These are phyloP conservation scores for Myriosclerotinia curreyana DNA, from an alignment of 2,329 filamentous ascomycete species.

Conservation along the genomic window DNA sequence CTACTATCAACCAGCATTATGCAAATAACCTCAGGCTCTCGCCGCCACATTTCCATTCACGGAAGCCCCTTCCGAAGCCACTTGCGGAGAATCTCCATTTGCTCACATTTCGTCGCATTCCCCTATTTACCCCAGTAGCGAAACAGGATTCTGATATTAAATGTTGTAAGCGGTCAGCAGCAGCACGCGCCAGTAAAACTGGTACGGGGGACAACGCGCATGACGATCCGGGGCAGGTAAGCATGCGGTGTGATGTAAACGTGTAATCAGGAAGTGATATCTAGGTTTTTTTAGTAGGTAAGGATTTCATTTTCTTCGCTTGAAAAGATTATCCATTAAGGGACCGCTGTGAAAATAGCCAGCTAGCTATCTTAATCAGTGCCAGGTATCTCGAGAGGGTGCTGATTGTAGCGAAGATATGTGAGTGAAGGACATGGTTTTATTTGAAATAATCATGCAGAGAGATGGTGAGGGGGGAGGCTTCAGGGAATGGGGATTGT, in stretches of 20 bases:
- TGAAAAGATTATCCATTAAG: background rate
- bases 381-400: no score
- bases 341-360: background rate
- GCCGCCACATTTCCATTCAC: slow-evolving; percentile 1
- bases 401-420: background rate
- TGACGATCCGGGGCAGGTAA: slow-evolving; percentile 13
- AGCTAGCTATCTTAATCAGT: background rate
- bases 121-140: background rate
- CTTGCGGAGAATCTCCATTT: slow-evolving; percentile 2
- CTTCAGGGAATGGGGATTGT: background rate
- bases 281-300: background rate
- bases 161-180: background rate
- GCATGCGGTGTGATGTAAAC: slow-evolving; percentile 17
- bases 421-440: slow-evolving; percentile 7
- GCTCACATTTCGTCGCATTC: background rate
- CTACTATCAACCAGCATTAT: slow-evolving; percentile 5
- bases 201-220: slow-evolving; percentile 6
- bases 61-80: slow-evolving; percentile 10
- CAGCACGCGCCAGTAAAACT: background rate
- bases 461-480: background rate
- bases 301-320: background rate
- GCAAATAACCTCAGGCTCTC: background rate
- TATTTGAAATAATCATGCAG: slow-evolving; percentile 11
- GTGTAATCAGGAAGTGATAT: background rate
- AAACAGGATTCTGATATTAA: background rate